Evolutionary conservation across 108 stramenopile species (phyloP), one percentile per base, ranked within the genome.

Genomic region (Cyclotella sp.): DNA sequence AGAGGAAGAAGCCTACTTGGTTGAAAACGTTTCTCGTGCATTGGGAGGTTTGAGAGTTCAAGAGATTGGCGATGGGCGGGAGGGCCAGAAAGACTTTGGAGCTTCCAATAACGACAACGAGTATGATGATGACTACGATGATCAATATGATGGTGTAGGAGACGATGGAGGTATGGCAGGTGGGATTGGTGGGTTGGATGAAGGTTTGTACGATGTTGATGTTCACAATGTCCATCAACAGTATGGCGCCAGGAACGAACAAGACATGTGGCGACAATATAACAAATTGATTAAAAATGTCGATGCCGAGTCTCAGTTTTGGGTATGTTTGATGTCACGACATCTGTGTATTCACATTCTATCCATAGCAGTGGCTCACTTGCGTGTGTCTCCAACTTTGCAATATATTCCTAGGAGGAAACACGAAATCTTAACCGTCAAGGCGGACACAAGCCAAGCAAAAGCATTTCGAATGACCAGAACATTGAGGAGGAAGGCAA

Each of bases 41-140:
- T 28, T 72, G 27, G 70, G 68, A 43, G 77, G 72, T 18, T 41
- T 60, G 42, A 75, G 27, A 40, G 45, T 60, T 0, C 45, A 21
- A 14, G 19, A 57, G 14, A 49, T 42, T 19, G 60, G 41, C 12
- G 34, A 40, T 40, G 58, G 68, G 15, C 21, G 28, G n/a, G 42
- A 47, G 16, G 71, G 54, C 26, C 43, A 52, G 9, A 74, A 63
- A 16, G 43, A 79, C 14, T 21, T 69, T 27, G 47, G 61, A 22
- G 51, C 46, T 18, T 10, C 30, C 42, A 54, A 21, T 13, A 60
- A 34, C 21, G 68, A 60, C 0, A 66, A 90, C 70, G 90, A 92
- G 72, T 95, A 95, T 71, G 69, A 94, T 64, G 94, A 95, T 71
- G 94, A 95, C 49, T 92, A 95, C 57, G 91, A 95, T 63, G 94